phyloP scores from a whole-genome alignment of 441 rosid species.

The Euphorbia celastroides region DNA sequence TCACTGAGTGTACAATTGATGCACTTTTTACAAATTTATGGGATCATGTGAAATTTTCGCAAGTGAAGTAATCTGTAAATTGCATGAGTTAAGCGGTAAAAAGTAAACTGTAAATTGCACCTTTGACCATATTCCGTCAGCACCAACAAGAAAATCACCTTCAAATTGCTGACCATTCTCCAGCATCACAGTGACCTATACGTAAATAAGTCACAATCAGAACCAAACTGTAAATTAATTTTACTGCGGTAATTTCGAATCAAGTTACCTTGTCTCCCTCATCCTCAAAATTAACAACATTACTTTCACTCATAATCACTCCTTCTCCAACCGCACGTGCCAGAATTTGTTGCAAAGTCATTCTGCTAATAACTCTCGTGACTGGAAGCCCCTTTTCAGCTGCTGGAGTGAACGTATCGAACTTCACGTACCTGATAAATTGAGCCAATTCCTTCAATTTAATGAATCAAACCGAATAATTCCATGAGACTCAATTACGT shows the following conservation, averaged over 20 bases:
- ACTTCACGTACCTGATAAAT: slow-evolving; percentile 81
- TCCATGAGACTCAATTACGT: too few relatives aligned
- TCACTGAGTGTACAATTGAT: too few relatives aligned
- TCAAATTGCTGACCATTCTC: slow-evolving; percentile 67
- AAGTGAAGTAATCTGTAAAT: too few relatives aligned
- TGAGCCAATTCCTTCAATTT: too few relatives aligned
- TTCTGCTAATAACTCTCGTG: slow-evolving; percentile 82
- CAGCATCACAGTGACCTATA: slow-evolving; percentile 67
- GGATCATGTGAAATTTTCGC: too few relatives aligned
- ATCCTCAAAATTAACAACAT: slow-evolving; percentile 78
- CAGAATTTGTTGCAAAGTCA: slow-evolving; percentile 81
- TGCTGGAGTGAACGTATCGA: slow-evolving; percentile 94
- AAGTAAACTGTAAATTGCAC: too few relatives aligned
- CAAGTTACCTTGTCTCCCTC: slow-evolving; percentile 63
- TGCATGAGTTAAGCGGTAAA: too few relatives aligned
- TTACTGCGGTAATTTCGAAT: slow-evolving; percentile 5
- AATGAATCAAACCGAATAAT: background rate
- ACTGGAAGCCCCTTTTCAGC: slow-evolving; percentile 84
- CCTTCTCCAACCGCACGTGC: slow-evolving; percentile 81
- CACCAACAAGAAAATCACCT: slow-evolving; percentile 91
- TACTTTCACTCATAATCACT: slow-evolving; percentile 62
- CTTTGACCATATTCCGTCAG: slow-evolving; percentile 95
- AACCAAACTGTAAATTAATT: background rate
- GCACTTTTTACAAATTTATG: too few relatives aligned
- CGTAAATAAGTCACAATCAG: slow-evolving; percentile 8